A percentile compares a stretch with the other conserved stretches of the same genome.
phyloP scores from a whole-genome alignment of 2,329 filamentous ascomycete species.

The Trichoderma citrinoviride region DNA sequence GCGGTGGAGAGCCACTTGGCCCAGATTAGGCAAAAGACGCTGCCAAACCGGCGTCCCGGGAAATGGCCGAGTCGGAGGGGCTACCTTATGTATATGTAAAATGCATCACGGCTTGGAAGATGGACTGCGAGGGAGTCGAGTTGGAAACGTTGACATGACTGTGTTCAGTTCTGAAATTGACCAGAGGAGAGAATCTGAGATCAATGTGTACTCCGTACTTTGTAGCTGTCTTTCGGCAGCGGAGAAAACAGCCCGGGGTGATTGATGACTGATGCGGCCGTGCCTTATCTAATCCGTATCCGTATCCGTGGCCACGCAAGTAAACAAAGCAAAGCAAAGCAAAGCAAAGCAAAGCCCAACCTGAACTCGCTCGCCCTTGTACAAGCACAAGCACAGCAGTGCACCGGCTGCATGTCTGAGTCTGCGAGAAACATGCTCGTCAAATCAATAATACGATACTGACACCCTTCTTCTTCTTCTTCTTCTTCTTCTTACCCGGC shows the following conservation, averaged over 20 bases:
- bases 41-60: background rate
- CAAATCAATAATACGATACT: background rate
- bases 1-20: constrained; percentile 16
- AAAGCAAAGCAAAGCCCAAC: background rate
- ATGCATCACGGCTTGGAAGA: background rate
- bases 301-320: background rate
- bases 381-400: background rate
- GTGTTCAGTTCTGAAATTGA: background rate
- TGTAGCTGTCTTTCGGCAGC: background rate
- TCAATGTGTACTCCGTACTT: too few relatives aligned
- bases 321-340: constrained; percentile 7
- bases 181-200: background rate
- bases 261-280: background rate
- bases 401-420: constrained; percentile 1
- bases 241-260: background rate
- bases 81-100: too few relatives aligned
- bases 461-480: background rate
- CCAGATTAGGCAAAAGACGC: constrained; percentile 18
- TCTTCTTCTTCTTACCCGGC: too few relatives aligned
- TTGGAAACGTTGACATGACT: background rate
- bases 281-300: constrained; percentile 5
- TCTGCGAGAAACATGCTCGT: background rate
- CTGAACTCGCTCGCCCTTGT: background rate
- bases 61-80: background rate
- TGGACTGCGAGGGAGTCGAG: background rate